phyloP scores from a whole-genome alignment of 495 filamentous ascomycete genomes.

The Terfezia claveryi region DNA sequence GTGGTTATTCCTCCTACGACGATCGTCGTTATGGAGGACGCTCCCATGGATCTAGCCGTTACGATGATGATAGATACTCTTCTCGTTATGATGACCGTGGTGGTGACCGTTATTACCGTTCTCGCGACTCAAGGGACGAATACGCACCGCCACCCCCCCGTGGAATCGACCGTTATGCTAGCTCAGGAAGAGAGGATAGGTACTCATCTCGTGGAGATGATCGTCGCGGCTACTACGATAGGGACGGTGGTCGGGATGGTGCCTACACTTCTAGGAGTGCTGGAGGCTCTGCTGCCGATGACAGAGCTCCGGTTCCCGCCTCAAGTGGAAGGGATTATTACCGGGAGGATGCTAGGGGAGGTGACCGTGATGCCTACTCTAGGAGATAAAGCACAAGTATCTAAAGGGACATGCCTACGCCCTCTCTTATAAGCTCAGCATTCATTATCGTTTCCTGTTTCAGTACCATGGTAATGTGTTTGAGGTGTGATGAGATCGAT shows the following conservation, averaged over 20 bases:
- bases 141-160: conserved; percentile 37
- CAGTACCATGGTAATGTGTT: neutral
- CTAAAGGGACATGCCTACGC: neutral
- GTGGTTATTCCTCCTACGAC: conserved; percentile 23
- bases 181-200: conserved; percentile 35
- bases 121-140: conserved; percentile 32
- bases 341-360: neutral
- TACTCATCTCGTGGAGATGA: conserved; percentile 35
- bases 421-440: neutral
- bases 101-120: conserved; percentile 33
- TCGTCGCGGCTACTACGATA: conserved; percentile 26
- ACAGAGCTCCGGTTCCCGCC: neutral
- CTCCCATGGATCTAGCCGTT: conserved; percentile 21
- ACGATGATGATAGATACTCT: conserved; percentile 12
- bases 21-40: conserved; percentile 31
- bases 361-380: neutral
- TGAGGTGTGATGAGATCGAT: neutral
- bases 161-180: conserved; percentile 44
- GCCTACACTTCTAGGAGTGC: conserved; percentile 13
- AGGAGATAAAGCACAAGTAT: neutral
- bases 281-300: neutral
- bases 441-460: neutral
- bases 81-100: conserved; percentile 36
- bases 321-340: neutral
- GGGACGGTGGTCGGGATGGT: conserved; percentile 28